Percentiles rank a stretch among this genome's conserved stretches.
phyloP scores from a whole-genome alignment of 192 early-diverging fungal species.

The Coemansia sp. region DNA sequence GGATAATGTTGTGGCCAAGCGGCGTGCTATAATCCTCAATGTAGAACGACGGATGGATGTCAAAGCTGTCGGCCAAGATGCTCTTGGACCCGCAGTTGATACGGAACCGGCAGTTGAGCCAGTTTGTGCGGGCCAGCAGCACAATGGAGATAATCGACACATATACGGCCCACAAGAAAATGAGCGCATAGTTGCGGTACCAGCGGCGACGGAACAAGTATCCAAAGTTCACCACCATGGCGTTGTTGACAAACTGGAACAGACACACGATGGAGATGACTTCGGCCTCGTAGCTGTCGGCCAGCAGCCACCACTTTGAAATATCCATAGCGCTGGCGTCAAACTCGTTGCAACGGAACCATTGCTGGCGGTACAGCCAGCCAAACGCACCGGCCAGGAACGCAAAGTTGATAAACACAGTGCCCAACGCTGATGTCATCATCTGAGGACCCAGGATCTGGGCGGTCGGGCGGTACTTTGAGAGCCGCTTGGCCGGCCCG shows the following conservation, averaged over 20 bases:
- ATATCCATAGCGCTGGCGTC: constrained; percentile 65
- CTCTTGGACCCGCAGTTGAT: constrained; percentile 67
- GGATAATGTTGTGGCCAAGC: constrained; percentile 75
- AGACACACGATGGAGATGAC: constrained; percentile 63
- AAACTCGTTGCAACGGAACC: constrained; percentile 83
- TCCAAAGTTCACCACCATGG: constrained; percentile 73
- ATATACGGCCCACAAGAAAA: constrained; percentile 58
- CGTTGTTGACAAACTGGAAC: constrained; percentile 76
- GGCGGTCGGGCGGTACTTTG: constrained; percentile 69
- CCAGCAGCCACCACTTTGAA: constrained; percentile 78
- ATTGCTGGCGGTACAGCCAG: constrained; percentile 71
- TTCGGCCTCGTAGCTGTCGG: constrained; percentile 76
- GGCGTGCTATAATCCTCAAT: constrained; percentile 63
- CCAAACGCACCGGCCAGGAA: constrained; percentile 58
- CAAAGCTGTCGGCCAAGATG: constrained; percentile 30
- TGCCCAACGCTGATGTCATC: constrained; percentile 66
- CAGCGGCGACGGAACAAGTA: constrained; percentile 64
- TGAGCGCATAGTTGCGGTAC: constrained; percentile 65
- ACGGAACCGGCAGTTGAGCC: constrained; percentile 67
- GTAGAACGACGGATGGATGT: constrained; percentile 46
- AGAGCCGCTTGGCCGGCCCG: constrained; percentile 59
- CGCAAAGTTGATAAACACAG: constrained; percentile 70
- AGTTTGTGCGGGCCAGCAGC: constrained; percentile 68
- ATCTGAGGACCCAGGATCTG: constrained; percentile 74
- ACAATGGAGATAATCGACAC: constrained; percentile 60